Evolutionary conservation across 306 rosid genomes (phyloP).

Genomic region (Arachis stenosperma): DNA sequence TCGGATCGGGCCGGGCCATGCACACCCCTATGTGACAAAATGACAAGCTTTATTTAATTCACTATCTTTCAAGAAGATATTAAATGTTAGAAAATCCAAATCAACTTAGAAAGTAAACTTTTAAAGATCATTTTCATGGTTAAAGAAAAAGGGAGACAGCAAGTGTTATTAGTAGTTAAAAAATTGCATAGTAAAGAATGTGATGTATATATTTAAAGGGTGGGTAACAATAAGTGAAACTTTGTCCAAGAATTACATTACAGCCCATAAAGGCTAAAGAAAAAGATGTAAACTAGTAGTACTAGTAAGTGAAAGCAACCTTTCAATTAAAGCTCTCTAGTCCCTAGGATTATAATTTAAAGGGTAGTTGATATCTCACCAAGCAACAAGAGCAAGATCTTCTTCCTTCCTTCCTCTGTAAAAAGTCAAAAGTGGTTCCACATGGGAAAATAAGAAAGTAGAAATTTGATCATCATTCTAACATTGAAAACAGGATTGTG

Average conservation of each 20-base stretch:
- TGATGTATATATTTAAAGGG: background rate
- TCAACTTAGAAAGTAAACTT: too few relatives aligned
- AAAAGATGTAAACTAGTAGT: background rate
- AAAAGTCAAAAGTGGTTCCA: constrained; percentile 46
- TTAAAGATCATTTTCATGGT: too few relatives aligned
- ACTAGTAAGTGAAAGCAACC: constrained; percentile 16
- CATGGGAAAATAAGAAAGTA: constrained; percentile 44
- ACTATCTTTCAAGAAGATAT: too few relatives aligned
- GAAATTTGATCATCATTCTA: constrained; percentile 37
- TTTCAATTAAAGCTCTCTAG: constrained; percentile 29
- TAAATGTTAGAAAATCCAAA: too few relatives aligned
- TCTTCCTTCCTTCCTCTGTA: background rate
- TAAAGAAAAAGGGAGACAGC: too few relatives aligned
- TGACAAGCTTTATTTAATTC: too few relatives aligned
- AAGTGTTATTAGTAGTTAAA: too few relatives aligned
- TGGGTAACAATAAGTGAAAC: background rate
- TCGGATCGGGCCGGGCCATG: too few relatives aligned
- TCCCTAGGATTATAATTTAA: constrained; percentile 12
- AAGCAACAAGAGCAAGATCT: constrained; percentile 40
- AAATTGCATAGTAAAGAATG: too few relatives aligned
- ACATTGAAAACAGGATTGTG: constrained; percentile 45
- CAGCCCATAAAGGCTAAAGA: background rate
- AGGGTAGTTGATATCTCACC: constrained; percentile 39
- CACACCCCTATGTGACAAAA: too few relatives aligned
- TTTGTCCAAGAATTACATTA: constrained; percentile 12